These are phyloP conservation scores for Aspergillus novofumigatus DNA, from an alignment of 2,329 filamentous ascomycete species.

Conservation along the genomic window DNA sequence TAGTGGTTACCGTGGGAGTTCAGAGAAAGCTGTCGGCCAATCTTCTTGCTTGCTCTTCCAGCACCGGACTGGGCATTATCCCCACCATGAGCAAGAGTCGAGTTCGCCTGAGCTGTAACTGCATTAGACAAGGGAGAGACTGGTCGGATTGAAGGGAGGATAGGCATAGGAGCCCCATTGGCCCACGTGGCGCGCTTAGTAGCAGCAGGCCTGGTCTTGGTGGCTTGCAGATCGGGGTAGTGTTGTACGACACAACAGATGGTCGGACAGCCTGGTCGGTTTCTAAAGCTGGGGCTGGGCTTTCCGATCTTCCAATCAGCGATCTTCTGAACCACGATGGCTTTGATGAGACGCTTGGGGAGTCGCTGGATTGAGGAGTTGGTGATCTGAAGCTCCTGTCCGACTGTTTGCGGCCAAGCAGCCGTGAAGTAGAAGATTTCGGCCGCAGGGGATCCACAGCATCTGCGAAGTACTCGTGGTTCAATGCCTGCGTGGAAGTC, in stretches of 20 bases:
- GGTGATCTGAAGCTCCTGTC: slow-evolving; percentile 64
- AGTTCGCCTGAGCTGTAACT: slow-evolving; percentile 82
- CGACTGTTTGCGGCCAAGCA: slow-evolving; percentile 86
- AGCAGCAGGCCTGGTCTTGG: slow-evolving; percentile 55
- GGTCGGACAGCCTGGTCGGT: slow-evolving; percentile 36
- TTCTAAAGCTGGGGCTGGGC: slow-evolving; percentile 55
- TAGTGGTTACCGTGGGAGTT: slow-evolving; percentile 92
- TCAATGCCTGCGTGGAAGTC: slow-evolving; percentile 88
- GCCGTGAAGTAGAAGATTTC: slow-evolving; percentile 81
- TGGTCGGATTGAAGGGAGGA: slow-evolving; percentile 87
- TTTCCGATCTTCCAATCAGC: slow-evolving; percentile 74
- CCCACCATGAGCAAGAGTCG: slow-evolving; percentile 55
- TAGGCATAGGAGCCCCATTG: slow-evolving; percentile 85
- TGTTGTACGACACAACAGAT: slow-evolving; percentile 40
- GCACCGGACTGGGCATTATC: slow-evolving; percentile 35
- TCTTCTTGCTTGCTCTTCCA: slow-evolving; percentile 75
- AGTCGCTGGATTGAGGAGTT: slow-evolving; percentile 59
- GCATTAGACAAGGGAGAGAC: slow-evolving; percentile 95
- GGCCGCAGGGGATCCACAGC: slow-evolving; percentile 86
- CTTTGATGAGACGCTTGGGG: slow-evolving; percentile 65
- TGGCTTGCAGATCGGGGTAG: slow-evolving; percentile 41
- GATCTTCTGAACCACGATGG: slow-evolving; percentile 97
- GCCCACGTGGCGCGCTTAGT: slow-evolving; percentile 91
- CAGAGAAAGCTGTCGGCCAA: slow-evolving; percentile 88
- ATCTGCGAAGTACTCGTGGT: slow-evolving; percentile 91